Percentiles rank a stretch among this genome's conserved stretches.
Evolutionary conservation across 805 yeast species (phyloP).

Genomic region (Tetrapisispora phaffii): DNA sequence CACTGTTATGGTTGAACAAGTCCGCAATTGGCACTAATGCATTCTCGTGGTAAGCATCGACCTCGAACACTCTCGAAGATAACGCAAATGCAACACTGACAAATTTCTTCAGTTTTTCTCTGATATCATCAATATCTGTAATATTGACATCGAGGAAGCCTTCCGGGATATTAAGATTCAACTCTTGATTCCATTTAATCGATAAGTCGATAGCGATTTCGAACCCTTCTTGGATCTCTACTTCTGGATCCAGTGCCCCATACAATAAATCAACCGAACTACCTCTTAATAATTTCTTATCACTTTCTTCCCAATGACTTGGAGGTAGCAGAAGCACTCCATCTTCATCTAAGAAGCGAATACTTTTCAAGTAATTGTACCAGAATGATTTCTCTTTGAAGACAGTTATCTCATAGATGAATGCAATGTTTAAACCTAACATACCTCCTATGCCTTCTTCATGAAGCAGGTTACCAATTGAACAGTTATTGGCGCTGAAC

Average conservation of each 20-base stretch:
- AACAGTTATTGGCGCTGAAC: conserved; percentile 48
- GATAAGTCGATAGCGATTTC: conserved; percentile 31
- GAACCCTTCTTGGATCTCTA: conserved; percentile 34
- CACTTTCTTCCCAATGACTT: conserved; percentile 50
- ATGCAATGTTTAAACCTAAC: conserved; percentile 55
- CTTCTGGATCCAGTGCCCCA: conserved; percentile 23
- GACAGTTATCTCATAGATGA: conserved; percentile 54
- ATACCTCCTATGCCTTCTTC: conserved; percentile 57
- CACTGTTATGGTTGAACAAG: conserved; percentile 64
- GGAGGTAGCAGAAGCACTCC: conserved; percentile 42
- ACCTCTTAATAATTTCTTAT: conserved; percentile 40
- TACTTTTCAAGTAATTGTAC: conserved; percentile 52
- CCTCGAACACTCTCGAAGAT: conserved; percentile 70
- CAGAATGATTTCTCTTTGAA: conserved; percentile 67
- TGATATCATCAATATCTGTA: conserved; percentile 14
- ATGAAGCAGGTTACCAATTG: conserved; percentile 53
- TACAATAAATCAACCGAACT: conserved; percentile 56
- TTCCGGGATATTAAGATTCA: conserved; percentile 23
- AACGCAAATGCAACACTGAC: conserved; percentile 51
- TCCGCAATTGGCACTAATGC: conserved; percentile 89
- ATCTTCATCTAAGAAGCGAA: conserved; percentile 31
- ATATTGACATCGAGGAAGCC: conserved; percentile 21
- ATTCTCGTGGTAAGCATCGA: conserved; percentile 64
- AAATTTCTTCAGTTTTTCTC: conserved; percentile 35
- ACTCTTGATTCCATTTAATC: conserved; percentile 25